Evolutionary conservation across 805 yeast genomes (phyloP).

Genomic region (Wickerhamiella dianesei): DNA sequence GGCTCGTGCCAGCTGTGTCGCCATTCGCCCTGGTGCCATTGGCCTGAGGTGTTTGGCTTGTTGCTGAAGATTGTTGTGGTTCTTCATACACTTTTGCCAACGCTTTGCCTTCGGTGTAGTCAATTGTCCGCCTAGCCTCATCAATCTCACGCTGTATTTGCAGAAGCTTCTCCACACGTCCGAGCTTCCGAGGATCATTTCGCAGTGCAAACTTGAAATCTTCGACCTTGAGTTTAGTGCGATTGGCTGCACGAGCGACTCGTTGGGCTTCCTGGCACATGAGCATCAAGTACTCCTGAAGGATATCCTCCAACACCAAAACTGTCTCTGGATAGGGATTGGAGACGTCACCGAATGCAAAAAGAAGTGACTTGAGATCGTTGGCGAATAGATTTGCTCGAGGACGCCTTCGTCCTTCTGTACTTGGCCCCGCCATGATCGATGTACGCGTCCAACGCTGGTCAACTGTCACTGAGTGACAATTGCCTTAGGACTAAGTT

Average conservation of each 20-base stretch:
- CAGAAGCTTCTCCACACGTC: conserved; percentile 54
- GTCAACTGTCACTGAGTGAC: too few species aligned
- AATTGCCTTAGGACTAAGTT: too few species aligned
- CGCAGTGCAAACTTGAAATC: conserved; percentile 61
- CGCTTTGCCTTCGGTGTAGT: conserved; percentile 41
- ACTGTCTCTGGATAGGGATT: conserved; percentile 55
- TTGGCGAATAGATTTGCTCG: conserved; percentile 25
- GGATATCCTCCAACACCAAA: conserved; percentile 51
- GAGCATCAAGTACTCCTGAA: conserved; percentile 49
- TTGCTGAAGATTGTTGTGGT: not conserved
- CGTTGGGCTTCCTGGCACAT: conserved; percentile 42
- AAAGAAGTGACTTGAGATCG: conserved; percentile 44
- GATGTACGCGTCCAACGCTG: too few species aligned
- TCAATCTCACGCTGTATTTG: conserved; percentile 45
- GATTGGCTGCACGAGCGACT: conserved; percentile 36
- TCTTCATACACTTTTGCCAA: conserved; percentile 21
- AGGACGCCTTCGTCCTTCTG: conserved; percentile 4
- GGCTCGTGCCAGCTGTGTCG: too few species aligned
- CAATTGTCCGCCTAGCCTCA: conserved; percentile 55
- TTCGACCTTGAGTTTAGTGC: conserved; percentile 55
- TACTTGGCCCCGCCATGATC: not conserved
- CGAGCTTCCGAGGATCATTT: conserved; percentile 51
- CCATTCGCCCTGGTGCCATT: too few species aligned
- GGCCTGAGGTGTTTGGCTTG: too few species aligned
- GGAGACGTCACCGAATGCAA: conserved; percentile 62